Evolutionary conservation across 176 grass and related monocot species (phyloP), one percentile per base, ranked within the genome.

Genomic region (Triticum monococcum): DNA sequence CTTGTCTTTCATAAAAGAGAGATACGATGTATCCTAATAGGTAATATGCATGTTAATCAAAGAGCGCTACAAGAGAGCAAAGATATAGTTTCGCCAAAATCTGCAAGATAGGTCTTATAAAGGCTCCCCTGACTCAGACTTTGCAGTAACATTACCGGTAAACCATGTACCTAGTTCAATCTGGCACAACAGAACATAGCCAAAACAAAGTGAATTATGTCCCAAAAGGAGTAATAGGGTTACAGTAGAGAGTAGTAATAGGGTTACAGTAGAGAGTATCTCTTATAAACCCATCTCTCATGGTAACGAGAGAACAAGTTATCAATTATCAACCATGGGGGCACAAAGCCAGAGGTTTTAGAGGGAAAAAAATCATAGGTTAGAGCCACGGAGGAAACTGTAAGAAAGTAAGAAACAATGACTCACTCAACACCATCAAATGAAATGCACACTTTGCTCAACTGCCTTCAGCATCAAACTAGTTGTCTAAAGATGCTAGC

Each of bases 131-230:
- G 64, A 71, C 60, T 38, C 46, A 41, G 13, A 62, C 11, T 11
- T 72, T 3, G 24, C 9, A 35, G 59, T 52, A 61, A 81, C 46
- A 57, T 30, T 45, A 59, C 7, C 56, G 8, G 60, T 33, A 88
- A 68, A 79, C 32, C 24, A 79, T 79, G 64, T 35, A 52, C 45
- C 46, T 46, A 81, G 64, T 68, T 69, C 11, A 48, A 66, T 65
- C 40, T 52, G 25, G 12, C 13, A 66, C 12, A 84, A 11, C 26
- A 65, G 37, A 46, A 45, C 43, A 43, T 46, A 66, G 17, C 18
- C 60, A 65, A 66, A 22, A 80, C 36, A 64, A 2, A 64, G n/a
- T 18, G 72, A 75, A 54, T 57, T 7, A 31, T 66, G 16, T 45
- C 16, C 79, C 14, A 5, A 81, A 81, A 20, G 50, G 28, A 77